Percentiles rank a stretch among this genome's conserved stretches.
These are phyloP conservation scores for Primulina huaijiensis DNA, from an alignment of 257 asterid species.

Conservation along the genomic window DNA sequence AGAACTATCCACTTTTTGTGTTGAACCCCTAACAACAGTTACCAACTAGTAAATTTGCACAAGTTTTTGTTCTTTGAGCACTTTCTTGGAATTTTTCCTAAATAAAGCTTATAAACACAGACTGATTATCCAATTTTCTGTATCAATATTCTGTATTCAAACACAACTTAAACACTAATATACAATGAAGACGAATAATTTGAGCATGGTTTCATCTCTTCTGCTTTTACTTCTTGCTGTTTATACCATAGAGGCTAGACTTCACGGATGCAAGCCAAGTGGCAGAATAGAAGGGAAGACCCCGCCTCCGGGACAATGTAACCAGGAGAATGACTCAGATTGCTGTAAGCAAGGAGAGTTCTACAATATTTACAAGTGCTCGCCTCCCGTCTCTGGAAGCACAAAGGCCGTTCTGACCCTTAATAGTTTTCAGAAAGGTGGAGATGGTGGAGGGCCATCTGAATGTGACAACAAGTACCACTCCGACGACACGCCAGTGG, in stretches of 20 bases:
- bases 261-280: slow-evolving; percentile 35
- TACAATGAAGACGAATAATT: slow-evolving; percentile 11
- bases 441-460: slow-evolving; percentile 42
- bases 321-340: slow-evolving; percentile 35
- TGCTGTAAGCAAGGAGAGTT: slow-evolving; percentile 33
- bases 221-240: slow-evolving; percentile 16
- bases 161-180: background rate
- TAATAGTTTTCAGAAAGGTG: slow-evolving; percentile 46
- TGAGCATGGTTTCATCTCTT: slow-evolving; percentile 11
- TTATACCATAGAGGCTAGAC: slow-evolving; percentile 17
- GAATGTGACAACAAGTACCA: slow-evolving; percentile 44
- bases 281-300: slow-evolving; percentile 33
- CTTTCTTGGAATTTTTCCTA: slow-evolving; percentile 1
- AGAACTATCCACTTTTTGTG: too few species aligned
- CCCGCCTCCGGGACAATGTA: slow-evolving; percentile 46
- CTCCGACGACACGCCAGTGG: slow-evolving; percentile 34
- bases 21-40: too few species aligned
- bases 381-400: slow-evolving; percentile 29
- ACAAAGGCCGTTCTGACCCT: slow-evolving; percentile 41
- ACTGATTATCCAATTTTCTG: background rate
- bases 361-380: slow-evolving; percentile 38
- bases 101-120: slow-evolving; percentile 1
- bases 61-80: slow-evolving; percentile 11
- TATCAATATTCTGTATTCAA: background rate
- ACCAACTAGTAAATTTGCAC: background rate